Evolutionary conservation across 805 yeast species (phyloP).

Genomic region (Schizosaccharomyces octosporus): DNA sequence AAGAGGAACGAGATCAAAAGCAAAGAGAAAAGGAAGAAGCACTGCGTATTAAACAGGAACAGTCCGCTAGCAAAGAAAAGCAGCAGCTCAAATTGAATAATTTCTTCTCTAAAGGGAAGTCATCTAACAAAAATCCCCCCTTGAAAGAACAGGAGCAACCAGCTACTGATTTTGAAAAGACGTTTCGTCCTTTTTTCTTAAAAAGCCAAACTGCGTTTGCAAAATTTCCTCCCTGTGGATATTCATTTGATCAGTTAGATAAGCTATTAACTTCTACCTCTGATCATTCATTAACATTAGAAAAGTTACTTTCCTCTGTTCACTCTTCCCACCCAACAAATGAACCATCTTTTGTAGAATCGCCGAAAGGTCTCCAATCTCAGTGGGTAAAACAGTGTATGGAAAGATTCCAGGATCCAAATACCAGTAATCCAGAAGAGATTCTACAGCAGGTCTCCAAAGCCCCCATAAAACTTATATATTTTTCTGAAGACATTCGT

Average conservation of each 20-base stretch:
- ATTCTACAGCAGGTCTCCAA: not conserved
- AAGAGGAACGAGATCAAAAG: constrained; percentile 3
- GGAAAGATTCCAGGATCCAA: not conserved
- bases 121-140: not conserved
- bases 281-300: not conserved
- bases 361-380: too few species aligned
- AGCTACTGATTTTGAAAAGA: not conserved
- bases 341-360: not conserved
- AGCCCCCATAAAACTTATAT: constrained; percentile 13
- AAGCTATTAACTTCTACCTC: not conserved
- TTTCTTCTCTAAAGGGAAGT: not conserved
- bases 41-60: not conserved
- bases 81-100: not conserved
- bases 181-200: not conserved
- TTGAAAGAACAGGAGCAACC: not conserved
- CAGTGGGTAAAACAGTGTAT: not conserved
- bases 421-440: not conserved
- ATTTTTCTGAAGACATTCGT: constrained; percentile 25
- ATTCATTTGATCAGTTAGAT: not conserved
- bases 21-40: constrained; percentile 5
- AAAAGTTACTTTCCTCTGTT: too few species aligned
- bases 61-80: not conserved
- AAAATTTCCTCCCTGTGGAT: not conserved
- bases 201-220: not conserved
- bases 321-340: not conserved